Evolutionary conservation across 306 rosid species (phyloP).

Genomic region (Quercus dentata): DNA sequence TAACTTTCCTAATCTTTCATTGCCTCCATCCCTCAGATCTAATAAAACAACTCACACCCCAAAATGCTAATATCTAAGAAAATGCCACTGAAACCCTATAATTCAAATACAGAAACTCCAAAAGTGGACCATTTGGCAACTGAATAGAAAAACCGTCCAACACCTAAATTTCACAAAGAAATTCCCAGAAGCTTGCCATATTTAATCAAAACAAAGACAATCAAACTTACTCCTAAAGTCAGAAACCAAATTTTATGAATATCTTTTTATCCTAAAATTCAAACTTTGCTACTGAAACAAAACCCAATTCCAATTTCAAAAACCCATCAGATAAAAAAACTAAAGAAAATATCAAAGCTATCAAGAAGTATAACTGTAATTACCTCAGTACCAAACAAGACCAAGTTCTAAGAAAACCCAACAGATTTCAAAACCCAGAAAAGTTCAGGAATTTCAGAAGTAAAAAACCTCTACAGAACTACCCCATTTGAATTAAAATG

Average conservation of each 20-base stretch:
- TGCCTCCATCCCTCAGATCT: slow-evolving; percentile 46
- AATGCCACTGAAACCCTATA: slow-evolving; percentile 27
- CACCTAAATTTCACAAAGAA: background rate
- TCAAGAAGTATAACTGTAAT: slow-evolving; percentile 17
- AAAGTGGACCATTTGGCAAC: slow-evolving; percentile 36
- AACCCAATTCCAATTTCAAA: slow-evolving; percentile 21
- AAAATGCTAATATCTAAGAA: slow-evolving; percentile 9
- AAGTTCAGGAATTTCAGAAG: slow-evolving; percentile 10
- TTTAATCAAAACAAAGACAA: slow-evolving; percentile 39
- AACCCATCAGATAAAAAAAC: slow-evolving; percentile 12
- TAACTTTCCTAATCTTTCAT: slow-evolving; percentile 22
- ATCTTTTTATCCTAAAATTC: background rate
- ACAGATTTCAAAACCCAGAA: background rate
- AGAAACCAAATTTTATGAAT: background rate
- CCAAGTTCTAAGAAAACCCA: no score
- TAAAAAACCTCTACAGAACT: slow-evolving; percentile 18
- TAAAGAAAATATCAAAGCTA: background rate
- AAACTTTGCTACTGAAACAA: slow-evolving; percentile 13
- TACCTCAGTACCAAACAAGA: slow-evolving; percentile 12
- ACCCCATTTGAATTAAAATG: slow-evolving; percentile 16
- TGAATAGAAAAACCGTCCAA: slow-evolving; percentile 24
- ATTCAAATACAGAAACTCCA: slow-evolving; percentile 29
- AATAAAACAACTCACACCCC: slow-evolving; percentile 17
- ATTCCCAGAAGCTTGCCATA: slow-evolving; percentile 32
- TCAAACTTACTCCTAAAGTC: slow-evolving; percentile 2